Conservation (phyloP, 2,329 filamentous ascomycete genomes). For the Pseudocercospora crystallina region DNA sequence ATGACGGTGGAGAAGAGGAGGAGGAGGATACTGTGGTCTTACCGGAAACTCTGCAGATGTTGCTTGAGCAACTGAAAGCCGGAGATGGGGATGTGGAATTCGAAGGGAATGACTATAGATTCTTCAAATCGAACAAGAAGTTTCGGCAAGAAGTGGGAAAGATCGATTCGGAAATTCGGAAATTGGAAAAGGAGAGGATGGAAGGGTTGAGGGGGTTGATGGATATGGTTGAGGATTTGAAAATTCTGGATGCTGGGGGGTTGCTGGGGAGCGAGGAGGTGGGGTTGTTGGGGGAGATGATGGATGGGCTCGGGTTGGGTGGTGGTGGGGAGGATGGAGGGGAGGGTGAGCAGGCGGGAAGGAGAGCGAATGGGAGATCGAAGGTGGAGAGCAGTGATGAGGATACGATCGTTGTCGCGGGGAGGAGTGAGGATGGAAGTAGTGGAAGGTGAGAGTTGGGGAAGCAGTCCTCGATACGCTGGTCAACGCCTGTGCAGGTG, state of each 20-base stretch:
- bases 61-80: constrained; percentile 7
- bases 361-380: too few species aligned
- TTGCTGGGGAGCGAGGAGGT: constrained; percentile 9
- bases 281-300: constrained; percentile 9
- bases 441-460: too few species aligned
- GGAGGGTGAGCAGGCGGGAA: too few species aligned
- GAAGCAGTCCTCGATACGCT: not conserved
- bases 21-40: not conserved
- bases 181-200: constrained; percentile 12
- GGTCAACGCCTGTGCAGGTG: not conserved
- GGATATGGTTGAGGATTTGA: constrained; percentile 12
- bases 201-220: constrained; percentile 14
- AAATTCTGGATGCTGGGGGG: constrained; percentile 8
- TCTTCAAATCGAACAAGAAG: constrained; percentile 10
- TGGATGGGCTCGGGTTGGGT: constrained; percentile 17
- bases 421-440: too few species aligned
- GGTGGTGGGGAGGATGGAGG: not conserved
- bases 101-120: constrained; percentile 8
- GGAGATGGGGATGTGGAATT: constrained; percentile 3
- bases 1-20: not conserved
- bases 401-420: too few species aligned
- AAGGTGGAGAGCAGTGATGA: too few species aligned
- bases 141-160: constrained; percentile 5
- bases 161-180: constrained; percentile 13
- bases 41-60: not conserved